Base-by-base conservation (phyloP, 2,329 filamentous ascomycete species). In the Cladosporium colombiae region DNA sequence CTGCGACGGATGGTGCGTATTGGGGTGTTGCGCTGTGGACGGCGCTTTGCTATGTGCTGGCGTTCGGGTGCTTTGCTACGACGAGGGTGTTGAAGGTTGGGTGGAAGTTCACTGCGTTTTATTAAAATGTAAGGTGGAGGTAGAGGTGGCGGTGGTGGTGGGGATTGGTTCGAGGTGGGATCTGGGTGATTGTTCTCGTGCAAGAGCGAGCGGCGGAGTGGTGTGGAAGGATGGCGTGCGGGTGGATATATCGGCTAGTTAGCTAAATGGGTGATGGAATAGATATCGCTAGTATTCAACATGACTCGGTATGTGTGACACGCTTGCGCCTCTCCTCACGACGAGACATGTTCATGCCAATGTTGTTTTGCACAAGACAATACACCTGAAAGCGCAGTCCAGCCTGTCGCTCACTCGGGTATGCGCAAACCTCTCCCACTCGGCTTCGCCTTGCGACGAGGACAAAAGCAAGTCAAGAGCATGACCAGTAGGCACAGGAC, bases 21-120 rank as follows among this genome's bases (percentile, higher is more conserved):
- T 82, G 78, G 78, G 81, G 79, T 1, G 76, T 80, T 14, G 79
- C 81, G 6, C 66, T 80, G 3, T 83, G 81, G 71, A 82, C 81
- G 0, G 76, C 77, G 0, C 53, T 78, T 13, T 81, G 79, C 64
- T 83, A 83, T 68, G 69, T 81, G 5, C 71, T 79, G 21, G 73
- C 76, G 5, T 72, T 79, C 27, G 75, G 66, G 6, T 78, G 77
- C 46, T 82, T 82, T 63, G 69, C 75, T 6, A 74, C 73, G 66
- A 77, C 78, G 11, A 73, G 81, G 57, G 78, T 78, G 0, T 70
- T 78, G 61, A 77, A 78, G 69, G 79, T 78, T 31, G 81, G 81
- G 6, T 82, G 79, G 80, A 69, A 69, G 63, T 2, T 71, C 23
- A 69, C 46, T 21, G 67, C 64, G 29, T 25, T 73, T 18, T 75